Conservation (phyloP, 78 protist genomes). For the Speleostelium caveatum region DNA sequence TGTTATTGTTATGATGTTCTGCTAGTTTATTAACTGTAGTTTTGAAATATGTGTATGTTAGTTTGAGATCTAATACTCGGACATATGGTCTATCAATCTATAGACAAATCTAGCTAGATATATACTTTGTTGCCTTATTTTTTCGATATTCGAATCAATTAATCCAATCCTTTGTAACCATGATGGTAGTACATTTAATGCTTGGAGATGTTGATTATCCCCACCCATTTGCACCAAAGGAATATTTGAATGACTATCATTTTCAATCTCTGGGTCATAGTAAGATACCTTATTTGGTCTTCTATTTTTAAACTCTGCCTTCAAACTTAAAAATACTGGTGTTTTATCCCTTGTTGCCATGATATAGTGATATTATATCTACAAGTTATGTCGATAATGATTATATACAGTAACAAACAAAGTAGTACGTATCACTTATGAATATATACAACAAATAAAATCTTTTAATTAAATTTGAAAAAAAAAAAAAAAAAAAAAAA, state of each 20-base stretch:
- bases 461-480: background rate
- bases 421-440: background rate
- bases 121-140: conserved; percentile 23
- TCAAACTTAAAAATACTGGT: conserved; percentile 9
- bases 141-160: conserved; percentile 29
- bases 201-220: background rate
- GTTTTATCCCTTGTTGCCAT: conserved; percentile 70
- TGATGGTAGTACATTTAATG: conserved; percentile 16
- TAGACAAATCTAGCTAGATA: background rate
- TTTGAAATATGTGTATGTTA: background rate
- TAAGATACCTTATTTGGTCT: conserved; percentile 19
- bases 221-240: background rate
- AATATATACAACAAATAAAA: too few species aligned
- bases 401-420: background rate
- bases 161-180: conserved; percentile 28
- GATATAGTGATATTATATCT: background rate
- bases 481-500: too few species aligned
- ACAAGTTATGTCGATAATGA: background rate
- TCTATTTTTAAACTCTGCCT: conserved; percentile 23
- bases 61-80: too few species aligned
- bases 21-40: conserved; percentile 31
- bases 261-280: background rate
- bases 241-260: background rate
- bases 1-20: conserved; percentile 7
- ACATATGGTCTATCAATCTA: background rate